Conservation (phyloP, 768 basidiomycete genomes). For the Hygrophoropsis aurantiaca region DNA sequence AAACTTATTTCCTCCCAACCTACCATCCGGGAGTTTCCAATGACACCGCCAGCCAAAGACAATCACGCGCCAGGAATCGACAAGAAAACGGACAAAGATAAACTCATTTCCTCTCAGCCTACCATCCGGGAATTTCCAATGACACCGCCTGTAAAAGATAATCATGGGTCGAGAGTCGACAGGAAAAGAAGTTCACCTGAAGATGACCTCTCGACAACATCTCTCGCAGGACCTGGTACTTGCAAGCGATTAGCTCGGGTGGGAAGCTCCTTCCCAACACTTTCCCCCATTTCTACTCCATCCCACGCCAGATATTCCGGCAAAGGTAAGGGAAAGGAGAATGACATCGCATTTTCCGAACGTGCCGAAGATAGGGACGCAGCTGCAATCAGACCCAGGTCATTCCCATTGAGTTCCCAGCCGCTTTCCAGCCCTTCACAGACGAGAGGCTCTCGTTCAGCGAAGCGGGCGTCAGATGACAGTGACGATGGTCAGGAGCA, state of each 20-base stretch:
- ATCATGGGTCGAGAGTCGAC: too few relatives aligned
- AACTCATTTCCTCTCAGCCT: conserved; percentile 9
- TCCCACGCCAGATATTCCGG: background rate
- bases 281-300: conserved; percentile 23
- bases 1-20: conserved; percentile 8
- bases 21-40: background rate
- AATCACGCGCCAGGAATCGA: too few relatives aligned
- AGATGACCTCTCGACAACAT: conserved; percentile 19
- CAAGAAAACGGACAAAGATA: conserved; percentile 10
- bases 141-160: too few relatives aligned
- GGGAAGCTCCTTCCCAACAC: conserved; percentile 17
- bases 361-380: background rate
- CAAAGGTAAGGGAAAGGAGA: conserved; percentile 18
- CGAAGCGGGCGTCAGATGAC: conserved; percentile 34
- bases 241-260: conserved; percentile 6
- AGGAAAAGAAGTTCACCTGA: background rate
- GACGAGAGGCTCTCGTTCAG: conserved; percentile 6
- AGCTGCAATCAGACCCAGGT: conserved; percentile 15
- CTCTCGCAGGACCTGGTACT: conserved; percentile 1
- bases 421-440: conserved; percentile 33
- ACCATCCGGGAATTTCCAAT: background rate
- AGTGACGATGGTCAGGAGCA: conserved; percentile 27
- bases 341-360: conserved; percentile 4
- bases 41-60: too few relatives aligned
- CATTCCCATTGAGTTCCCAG: conserved; percentile 53